Evolutionary conservation across 305 asterid species (phyloP).

Genomic region (Plantago coronopus): DNA sequence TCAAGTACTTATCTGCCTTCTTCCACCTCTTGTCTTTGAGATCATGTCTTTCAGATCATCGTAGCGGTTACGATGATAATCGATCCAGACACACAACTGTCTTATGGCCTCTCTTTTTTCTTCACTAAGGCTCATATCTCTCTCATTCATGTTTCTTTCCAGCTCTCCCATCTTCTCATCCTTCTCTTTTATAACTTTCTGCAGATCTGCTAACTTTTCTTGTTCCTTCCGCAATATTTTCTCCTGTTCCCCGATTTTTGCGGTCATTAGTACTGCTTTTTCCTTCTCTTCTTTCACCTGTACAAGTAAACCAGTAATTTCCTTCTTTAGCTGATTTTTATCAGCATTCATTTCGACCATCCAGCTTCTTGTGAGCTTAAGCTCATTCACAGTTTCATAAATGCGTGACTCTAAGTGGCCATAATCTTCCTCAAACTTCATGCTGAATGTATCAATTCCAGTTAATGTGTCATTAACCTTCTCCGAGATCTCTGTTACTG

Average conservation of each 20-base stretch:
- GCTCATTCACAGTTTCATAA: constrained; percentile 59
- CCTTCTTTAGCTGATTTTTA: constrained; percentile 43
- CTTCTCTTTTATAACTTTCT: constrained; percentile 34
- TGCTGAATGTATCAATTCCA: constrained; percentile 50
- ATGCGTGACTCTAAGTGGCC: constrained; percentile 78
- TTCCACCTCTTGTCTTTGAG: constrained; percentile 42
- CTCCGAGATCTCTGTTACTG: constrained; percentile 41
- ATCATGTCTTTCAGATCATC: constrained; percentile 58
- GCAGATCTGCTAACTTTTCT: constrained; percentile 42
- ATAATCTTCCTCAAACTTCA: constrained; percentile 80
- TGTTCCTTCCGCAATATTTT: constrained; percentile 32
- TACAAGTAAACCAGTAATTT: constrained; percentile 35
- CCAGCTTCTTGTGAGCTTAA: constrained; percentile 52
- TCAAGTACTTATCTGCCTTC: constrained; percentile 47
- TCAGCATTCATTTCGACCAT: constrained; percentile 44
- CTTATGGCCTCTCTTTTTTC: constrained; percentile 84
- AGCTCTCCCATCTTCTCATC: constrained; percentile 33
- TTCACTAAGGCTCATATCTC: constrained; percentile 35
- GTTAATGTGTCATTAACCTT: constrained; percentile 40
- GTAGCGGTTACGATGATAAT: constrained; percentile 66
- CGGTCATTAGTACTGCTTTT: constrained; percentile 28
- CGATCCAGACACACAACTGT: constrained; percentile 68
- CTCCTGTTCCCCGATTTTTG: constrained; percentile 38
- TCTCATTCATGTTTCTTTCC: constrained; percentile 23
- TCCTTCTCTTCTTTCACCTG: constrained; percentile 48